A percentile compares a stretch with the other conserved stretches of the same genome.
These are phyloP conservation scores for Entomortierella beljakovae DNA, from an alignment of 192 early-diverging fungal species.

Conservation along the genomic window DNA sequence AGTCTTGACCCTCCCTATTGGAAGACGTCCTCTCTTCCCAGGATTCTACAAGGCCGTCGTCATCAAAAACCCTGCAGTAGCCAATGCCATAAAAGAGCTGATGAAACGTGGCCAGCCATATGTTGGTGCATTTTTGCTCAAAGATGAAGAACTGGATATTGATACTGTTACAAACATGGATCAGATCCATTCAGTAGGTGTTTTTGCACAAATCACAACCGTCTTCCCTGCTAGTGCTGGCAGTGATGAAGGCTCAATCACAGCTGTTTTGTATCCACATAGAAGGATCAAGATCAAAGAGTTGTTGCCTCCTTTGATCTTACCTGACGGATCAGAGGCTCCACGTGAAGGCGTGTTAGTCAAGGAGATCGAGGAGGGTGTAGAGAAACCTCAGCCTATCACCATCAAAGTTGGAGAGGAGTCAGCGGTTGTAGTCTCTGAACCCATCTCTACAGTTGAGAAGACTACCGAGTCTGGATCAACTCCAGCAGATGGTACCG, in stretches of 20 bases:
- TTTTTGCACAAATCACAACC: slow-evolving; percentile 97
- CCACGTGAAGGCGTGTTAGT: slow-evolving; percentile 40
- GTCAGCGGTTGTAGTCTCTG: slow-evolving; percentile 18
- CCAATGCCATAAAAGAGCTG: slow-evolving; percentile 90
- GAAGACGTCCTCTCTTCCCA: slow-evolving; percentile 93
- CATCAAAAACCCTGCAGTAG: slow-evolving; percentile 94
- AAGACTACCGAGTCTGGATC: slow-evolving; percentile 16
- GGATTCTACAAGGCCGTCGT: slow-evolving; percentile 99
- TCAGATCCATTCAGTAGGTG: slow-evolving; percentile 91
- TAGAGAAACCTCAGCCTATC: slow-evolving; percentile 18
- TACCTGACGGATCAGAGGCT: slow-evolving; percentile 44
- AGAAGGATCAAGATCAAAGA: slow-evolving; percentile 86
- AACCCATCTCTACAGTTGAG: not conserved
- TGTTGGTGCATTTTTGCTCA: slow-evolving; percentile 94
- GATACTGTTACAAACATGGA: slow-evolving; percentile 81
- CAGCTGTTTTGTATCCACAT: slow-evolving; percentile 97
- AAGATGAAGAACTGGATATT: slow-evolving; percentile 88
- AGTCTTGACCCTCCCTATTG: slow-evolving; percentile 93
- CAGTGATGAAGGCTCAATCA: slow-evolving; percentile 83
- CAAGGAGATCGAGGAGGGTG: slow-evolving; percentile 35
- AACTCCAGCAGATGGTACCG: slow-evolving; percentile 30
- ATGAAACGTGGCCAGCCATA: slow-evolving; percentile 96
- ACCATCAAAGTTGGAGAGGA: slow-evolving; percentile 39
- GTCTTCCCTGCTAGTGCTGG: slow-evolving; percentile 84
- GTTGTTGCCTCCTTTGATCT: slow-evolving; percentile 63